These are phyloP conservation scores for Ceriops zippeliana DNA, from an alignment of 345 rosid species.

Conservation along the genomic window DNA sequence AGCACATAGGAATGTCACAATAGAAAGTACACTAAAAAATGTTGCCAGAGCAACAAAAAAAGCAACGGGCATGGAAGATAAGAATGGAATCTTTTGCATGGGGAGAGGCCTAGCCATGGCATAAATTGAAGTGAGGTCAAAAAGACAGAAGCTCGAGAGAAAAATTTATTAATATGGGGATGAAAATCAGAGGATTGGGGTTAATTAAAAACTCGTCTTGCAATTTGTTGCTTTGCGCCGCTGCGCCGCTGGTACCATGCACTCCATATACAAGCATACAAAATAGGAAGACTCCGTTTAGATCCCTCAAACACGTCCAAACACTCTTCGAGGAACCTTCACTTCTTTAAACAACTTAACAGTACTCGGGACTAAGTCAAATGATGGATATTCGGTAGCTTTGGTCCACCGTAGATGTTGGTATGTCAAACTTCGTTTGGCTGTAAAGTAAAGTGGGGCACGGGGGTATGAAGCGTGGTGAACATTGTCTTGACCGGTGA, in stretches of 20 bases:
- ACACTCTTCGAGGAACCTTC: too few relatives aligned
- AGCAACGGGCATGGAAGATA: neutral
- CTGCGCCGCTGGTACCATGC: neutral
- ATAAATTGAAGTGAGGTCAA: neutral
- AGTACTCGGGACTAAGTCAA: neutral
- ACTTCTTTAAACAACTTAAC: neutral
- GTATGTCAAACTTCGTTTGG: neutral
- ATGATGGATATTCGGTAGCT: neutral
- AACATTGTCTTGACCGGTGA: neutral
- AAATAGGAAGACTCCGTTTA: too few relatives aligned
- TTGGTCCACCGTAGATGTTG: neutral
- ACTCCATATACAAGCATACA: too few relatives aligned
- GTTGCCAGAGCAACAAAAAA: neutral
- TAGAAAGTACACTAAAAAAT: conserved; percentile 18
- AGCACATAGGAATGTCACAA: conserved; percentile 16
- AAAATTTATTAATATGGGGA: neutral
- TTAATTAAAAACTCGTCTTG: too few relatives aligned
- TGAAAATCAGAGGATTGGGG: neutral
- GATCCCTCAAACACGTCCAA: too few relatives aligned
- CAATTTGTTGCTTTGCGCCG: neutral
- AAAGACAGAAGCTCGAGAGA: neutral
- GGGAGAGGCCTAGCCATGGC: conserved; percentile 25
- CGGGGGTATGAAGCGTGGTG: neutral
- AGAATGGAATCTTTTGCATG: conserved; percentile 6
- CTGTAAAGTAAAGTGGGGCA: neutral